Conservation (phyloP, 2,329 filamentous ascomycete genomes). For the Phyllosticta citriasiana region DNA sequence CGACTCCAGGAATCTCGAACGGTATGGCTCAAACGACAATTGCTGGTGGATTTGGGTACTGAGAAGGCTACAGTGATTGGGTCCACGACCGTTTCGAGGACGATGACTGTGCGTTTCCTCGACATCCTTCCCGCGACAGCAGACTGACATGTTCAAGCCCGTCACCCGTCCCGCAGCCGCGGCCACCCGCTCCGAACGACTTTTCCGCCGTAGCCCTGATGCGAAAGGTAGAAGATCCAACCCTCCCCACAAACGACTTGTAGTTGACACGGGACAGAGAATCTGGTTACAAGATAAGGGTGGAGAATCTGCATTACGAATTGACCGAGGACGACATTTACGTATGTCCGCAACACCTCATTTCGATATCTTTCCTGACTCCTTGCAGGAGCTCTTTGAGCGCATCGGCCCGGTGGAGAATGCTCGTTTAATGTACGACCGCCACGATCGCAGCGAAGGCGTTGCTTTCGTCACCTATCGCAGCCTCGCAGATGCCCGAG, state of each 20-base stretch:
- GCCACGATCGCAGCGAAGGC: constrained; percentile 78
- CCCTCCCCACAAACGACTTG: not conserved
- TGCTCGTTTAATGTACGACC: constrained; percentile 70
- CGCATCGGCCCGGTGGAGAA: constrained; percentile 63
- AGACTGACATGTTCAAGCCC: constrained; percentile 11
- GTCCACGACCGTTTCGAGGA: constrained; percentile 86
- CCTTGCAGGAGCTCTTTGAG: constrained; percentile 61
- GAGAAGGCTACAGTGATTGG: constrained; percentile 58
- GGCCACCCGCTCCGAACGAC: constrained; percentile 15
- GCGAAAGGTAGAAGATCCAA: not conserved
- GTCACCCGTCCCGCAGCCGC: constrained; percentile 13
- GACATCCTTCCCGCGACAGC: constrained; percentile 14
- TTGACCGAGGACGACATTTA: constrained; percentile 74
- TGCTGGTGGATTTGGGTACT: constrained; percentile 13
- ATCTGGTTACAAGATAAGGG: constrained; percentile 60
- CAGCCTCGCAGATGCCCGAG: constrained; percentile 56
- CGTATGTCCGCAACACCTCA: constrained; percentile 37
- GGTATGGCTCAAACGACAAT: constrained; percentile 37
- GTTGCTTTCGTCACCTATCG: constrained; percentile 77
- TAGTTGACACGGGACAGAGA: constrained; percentile 34
- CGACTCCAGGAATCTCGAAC: constrained; percentile 56
- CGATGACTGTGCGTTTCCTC: constrained; percentile 28
- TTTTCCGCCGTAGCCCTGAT: constrained; percentile 16
- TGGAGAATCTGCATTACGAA: constrained; percentile 90
- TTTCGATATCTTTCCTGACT: not conserved